Evolutionary conservation across 257 asterid genomes (phyloP).

Genomic region (Lithospermum erythrorhizon): DNA sequence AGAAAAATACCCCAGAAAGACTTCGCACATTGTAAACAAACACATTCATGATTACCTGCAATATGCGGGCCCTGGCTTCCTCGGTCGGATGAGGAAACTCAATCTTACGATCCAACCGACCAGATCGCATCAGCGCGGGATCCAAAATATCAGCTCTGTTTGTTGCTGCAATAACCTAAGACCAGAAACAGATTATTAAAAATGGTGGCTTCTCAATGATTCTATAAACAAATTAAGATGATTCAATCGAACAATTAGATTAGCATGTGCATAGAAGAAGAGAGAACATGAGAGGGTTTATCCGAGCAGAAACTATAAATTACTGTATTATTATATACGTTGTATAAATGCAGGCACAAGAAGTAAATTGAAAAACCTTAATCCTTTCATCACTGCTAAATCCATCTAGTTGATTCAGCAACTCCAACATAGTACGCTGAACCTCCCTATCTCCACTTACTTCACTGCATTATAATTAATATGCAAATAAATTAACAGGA

Average conservation of each 20-base stretch:
- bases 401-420: slow-evolving; percentile 94
- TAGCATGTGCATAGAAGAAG: not conserved
- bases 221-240: not conserved
- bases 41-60: slow-evolving; percentile 35
- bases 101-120: slow-evolving; percentile 93
- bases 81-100: slow-evolving; percentile 97
- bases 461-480: slow-evolving; percentile 48
- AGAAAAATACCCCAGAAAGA: not conserved
- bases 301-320: too few species aligned
- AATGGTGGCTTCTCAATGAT: slow-evolving; percentile 1
- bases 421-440: slow-evolving; percentile 81
- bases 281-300: not conserved
- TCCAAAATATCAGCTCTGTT: slow-evolving; percentile 92
- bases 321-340: not conserved
- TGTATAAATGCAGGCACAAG: not conserved
- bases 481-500: slow-evolving; percentile 5
- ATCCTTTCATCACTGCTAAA: slow-evolving; percentile 87
- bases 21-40: not conserved
- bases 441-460: slow-evolving; percentile 94
- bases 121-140: slow-evolving; percentile 93
- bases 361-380: slow-evolving; percentile 32
- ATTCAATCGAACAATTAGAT: not conserved
- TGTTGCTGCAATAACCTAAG: slow-evolving; percentile 92
- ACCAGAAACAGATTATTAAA: slow-evolving; percentile 4
- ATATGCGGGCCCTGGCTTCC: slow-evolving; percentile 77